Evolutionary conservation across 164 flowering plant genomes (phyloP).

Genomic region (Santalum album): DNA sequence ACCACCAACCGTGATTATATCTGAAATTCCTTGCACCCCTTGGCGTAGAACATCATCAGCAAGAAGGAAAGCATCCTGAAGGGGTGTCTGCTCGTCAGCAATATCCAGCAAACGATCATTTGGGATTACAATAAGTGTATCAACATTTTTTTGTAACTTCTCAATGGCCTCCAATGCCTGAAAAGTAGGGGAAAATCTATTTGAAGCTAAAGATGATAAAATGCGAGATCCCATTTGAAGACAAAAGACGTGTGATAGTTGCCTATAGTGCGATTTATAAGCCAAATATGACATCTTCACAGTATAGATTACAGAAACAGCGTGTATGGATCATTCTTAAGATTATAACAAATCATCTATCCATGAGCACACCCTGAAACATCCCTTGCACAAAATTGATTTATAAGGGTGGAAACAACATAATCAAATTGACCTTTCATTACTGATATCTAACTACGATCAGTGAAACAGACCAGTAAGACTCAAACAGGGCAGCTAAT

Average conservation of each 20-base stretch:
- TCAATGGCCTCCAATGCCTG: slow-evolving; percentile 99
- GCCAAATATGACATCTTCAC: too few relatives aligned
- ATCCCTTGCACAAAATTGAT: too few relatives aligned
- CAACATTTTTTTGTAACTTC: slow-evolving; percentile 86
- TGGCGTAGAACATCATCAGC: slow-evolving; percentile 99
- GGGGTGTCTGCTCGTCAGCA: slow-evolving; percentile 90
- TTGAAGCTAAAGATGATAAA: not conserved
- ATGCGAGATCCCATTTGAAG: too few relatives aligned
- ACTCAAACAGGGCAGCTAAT: not conserved
- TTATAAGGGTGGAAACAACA: too few relatives aligned
- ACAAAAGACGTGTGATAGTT: too few relatives aligned
- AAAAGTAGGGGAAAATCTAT: not conserved
- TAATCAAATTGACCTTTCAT: too few relatives aligned
- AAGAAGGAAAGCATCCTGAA: slow-evolving; percentile 95
- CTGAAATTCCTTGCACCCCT: slow-evolving; percentile 99
- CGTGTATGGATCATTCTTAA: too few relatives aligned
- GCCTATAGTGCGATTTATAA: too few relatives aligned
- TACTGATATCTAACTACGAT: too few relatives aligned
- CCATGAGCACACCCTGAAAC: too few relatives aligned
- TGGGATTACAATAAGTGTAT: slow-evolving; percentile 94
- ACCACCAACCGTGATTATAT: slow-evolving; percentile 79
- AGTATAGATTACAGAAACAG: too few relatives aligned
- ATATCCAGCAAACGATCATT: slow-evolving; percentile 89
- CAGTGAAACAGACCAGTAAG: not conserved
- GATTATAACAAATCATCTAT: too few relatives aligned